Evolutionary conservation across 2,329 filamentous ascomycete species (phyloP).

Genomic region (Xylaria arbuscula): DNA sequence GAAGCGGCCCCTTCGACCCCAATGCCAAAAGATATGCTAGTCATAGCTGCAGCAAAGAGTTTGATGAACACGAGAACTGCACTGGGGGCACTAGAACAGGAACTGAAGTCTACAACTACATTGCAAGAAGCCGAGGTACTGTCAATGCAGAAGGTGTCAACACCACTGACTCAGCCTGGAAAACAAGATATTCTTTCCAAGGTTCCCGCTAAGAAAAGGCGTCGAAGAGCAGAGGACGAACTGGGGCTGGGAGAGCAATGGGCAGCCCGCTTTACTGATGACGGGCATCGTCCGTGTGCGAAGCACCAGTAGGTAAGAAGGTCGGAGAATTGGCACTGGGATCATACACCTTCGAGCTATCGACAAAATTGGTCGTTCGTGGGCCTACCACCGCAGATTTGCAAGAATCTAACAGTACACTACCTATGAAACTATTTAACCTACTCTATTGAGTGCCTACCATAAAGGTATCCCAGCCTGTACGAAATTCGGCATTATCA

Average conservation of each 20-base stretch:
- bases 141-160: neutral
- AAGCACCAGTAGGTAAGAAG: conserved; percentile 20
- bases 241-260: conserved; percentile 41
- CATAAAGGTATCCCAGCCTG: no score
- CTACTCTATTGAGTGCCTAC: no score
- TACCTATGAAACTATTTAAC: no score
- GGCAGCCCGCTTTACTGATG: conserved; percentile 36
- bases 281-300: conserved; percentile 38
- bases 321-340: neutral
- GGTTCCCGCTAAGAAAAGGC: conserved; percentile 31
- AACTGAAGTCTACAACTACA: neutral
- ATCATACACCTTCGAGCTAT: no score
- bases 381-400: neutral
- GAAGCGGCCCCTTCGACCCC: neutral
- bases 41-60: neutral
- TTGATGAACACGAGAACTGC: neutral
- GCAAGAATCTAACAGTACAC: neutral
- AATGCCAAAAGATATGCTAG: neutral
- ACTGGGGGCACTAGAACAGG: neutral
- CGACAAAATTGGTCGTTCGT: neutral
- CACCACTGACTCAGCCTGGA: neutral
- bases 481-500: neutral
- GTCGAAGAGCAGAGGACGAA: conserved; percentile 28
- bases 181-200: neutral
- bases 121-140: neutral